Evolutionary conservation across 192 early-diverging fungal genomes (phyloP), one percentile per base, ranked within the genome.

Genomic region (Funneliformis geosporum): DNA sequence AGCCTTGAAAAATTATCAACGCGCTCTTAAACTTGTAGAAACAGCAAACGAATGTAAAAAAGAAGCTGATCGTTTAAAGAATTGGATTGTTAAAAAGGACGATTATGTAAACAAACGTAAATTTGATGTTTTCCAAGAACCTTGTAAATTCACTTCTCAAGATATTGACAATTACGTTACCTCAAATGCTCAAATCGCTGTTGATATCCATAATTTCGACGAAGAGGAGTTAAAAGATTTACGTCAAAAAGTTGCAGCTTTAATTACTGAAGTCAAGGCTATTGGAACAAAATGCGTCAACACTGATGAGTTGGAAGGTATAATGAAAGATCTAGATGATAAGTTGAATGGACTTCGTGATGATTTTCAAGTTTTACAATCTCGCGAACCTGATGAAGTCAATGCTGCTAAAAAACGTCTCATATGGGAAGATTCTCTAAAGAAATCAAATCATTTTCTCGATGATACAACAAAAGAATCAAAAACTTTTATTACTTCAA

Each of bases 171-270:
- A 81, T 43, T 66, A 82, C 16, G 16, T 46, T 10, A 21, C 60
- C 5, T 60, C 40, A 18, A 83, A 81, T 68, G 25, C 28, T 25
- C n/a, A 60, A 39, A 71, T 83, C 38, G 28, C 70, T 25, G 68
- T 74, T 40, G 73, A 78, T 18, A 44, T 85, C 0, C 28, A 64
- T 27, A 80, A 83, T 47, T 79, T 84, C 44, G 77, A 78, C 0
- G 70, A 81, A 39, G 71, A 81, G 8, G 78, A 84, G 12, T 33
- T 84, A 11, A 73, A 59, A 28, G 50, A 38, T 43, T 43, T 81
- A 27, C 66, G 81, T 33, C 21, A 69, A 18, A 67, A 43, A 60
- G 80, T 83, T 33, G 42, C 81, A 33, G 76, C 11, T 9, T 21
- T 85, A 50, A 44, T 78, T 46, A 2, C 39, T 5, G 76, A 78